Base-by-base conservation (phyloP, 202 grass and related monocot species). In the Setaria viridis region DNA sequence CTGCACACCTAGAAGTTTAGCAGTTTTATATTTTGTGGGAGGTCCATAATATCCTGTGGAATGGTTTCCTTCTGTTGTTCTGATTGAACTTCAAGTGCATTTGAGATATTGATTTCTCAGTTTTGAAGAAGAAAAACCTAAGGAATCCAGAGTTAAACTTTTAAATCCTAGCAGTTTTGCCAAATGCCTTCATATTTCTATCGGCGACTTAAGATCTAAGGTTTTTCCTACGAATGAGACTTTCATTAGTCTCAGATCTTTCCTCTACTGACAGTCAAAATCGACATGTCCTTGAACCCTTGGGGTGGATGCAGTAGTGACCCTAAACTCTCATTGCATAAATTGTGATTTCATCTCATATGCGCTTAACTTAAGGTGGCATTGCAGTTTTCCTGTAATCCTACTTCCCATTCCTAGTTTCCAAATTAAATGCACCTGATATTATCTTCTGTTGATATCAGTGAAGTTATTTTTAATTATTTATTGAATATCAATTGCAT, bases 381-480 rank as follows among this genome's bases (percentile, higher is more conserved):
- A 73, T 72, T 73, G 14, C 21, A 66, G 66, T 47, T 29, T 84
- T 74, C 50, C 5, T 54, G 11, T 69, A 75, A 59, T 29, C 41
- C 14, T 33, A 13, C 55, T 46, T 56, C 19, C 1, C 3, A 10
- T 35, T 71, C 39, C 67, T 56, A 33, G 42, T 59, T 60, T 69
- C 43, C 60, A 41, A 35, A 25, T 76, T 68, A 25, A 13, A 43
- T 58, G 39, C 19, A 67, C 59, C 20, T 47, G 19, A 2, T 77
- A 80, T 75, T 59, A 82, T 62, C 19, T 19, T 67, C 55, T 80
- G 29, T 66, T 60, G 2, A 14, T 87, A 59, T 13, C 37, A 25
- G 14, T 25, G 17, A 10, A 41, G 7, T 68, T 55, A 6, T 67
- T 53, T 58, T 53, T 70, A n/a, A 51, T 77, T 88, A 15, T 66